Base-by-base conservation (phyloP, 208 protist genomes). In the Leishmania lainsoni region DNA sequence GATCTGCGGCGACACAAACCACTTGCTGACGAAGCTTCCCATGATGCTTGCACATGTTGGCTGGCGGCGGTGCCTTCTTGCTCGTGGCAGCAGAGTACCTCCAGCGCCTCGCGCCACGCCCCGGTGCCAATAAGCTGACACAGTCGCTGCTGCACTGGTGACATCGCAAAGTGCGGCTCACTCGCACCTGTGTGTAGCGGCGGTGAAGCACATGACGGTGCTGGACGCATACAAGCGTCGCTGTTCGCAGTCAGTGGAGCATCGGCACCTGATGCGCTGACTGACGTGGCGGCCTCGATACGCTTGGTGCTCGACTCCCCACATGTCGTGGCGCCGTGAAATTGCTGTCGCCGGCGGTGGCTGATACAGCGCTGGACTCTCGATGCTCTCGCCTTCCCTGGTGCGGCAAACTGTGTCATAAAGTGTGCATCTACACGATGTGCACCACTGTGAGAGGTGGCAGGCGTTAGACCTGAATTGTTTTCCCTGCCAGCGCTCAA, bases 101-200 rank as follows among this genome's bases (percentile, higher is more conserved):
- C 49, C 58, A 75, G 51, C 29, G 66, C 66, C 35, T 81, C 68
- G 14, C 51, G 35, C 77, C 77, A 81, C 66, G 63, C 77, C 22
- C 77, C 66, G 32, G 42, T n/a, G 42, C 65, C 63, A 45, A 81
- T 56, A 10, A 83, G 45, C 79, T 32, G 39, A 17, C 49, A 69
- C 59, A 78, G 32, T 29, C 49, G 56, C 49, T 45, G n/a, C 59
- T 76, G 49, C 32, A 22, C 48, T 16, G 78, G 78, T 20, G 78
- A 77, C 48, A 65, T 49, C 52, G 22, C 56, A 49, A 26, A 49
- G 56, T 35, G 26, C 17, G 17, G 29, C n/a, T 58, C 72, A 29
- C 29, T 61, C 22, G n/a, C 20, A 63, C 72, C 29, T 9, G 51
- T 48, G 48, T 61, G 48, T 42, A 20, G 51, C 42, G 26, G 20